phyloP scores from a whole-genome alignment of 768 basidiomycete genomes.

The Rhizopogon salebrosus region DNA sequence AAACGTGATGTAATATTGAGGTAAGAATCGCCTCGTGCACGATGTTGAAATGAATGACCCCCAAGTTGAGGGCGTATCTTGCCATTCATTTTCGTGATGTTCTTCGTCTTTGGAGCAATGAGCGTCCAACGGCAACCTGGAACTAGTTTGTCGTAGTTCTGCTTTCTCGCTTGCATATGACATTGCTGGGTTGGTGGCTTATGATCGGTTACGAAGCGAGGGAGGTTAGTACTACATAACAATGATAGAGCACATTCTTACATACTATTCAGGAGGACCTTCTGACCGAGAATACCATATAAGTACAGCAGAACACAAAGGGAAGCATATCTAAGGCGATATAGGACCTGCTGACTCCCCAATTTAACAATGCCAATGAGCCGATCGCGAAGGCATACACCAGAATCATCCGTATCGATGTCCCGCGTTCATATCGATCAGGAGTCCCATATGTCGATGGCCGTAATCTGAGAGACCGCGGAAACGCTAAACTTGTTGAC shows the following conservation, averaged over 20 bases:
- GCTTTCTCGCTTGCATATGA: not conserved
- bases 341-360: no score
- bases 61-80: not conserved
- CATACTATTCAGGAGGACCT: no score
- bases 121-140: not conserved
- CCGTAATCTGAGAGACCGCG: no score
- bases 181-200: not conserved
- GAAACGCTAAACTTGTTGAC: no score
- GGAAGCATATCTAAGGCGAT: no score
- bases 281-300: no score
- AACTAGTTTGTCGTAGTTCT: not conserved
- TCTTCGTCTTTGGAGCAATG: not conserved
- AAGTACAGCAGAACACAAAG: no score
- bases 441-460: not conserved
- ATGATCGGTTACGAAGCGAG: no score
- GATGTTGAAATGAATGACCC: not conserved
- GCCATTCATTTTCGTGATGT: not conserved
- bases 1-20: not conserved
- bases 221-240: no score
- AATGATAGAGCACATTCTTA: no score
- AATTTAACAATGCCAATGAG: no score
- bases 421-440: slow-evolving; percentile 25
- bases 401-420: slow-evolving; percentile 5
- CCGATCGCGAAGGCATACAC: slow-evolving; percentile 1
- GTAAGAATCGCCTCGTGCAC: not conserved